Evolutionary conservation across 257 asterid genomes (phyloP).

Genomic region (Nicotiana tabacum): DNA sequence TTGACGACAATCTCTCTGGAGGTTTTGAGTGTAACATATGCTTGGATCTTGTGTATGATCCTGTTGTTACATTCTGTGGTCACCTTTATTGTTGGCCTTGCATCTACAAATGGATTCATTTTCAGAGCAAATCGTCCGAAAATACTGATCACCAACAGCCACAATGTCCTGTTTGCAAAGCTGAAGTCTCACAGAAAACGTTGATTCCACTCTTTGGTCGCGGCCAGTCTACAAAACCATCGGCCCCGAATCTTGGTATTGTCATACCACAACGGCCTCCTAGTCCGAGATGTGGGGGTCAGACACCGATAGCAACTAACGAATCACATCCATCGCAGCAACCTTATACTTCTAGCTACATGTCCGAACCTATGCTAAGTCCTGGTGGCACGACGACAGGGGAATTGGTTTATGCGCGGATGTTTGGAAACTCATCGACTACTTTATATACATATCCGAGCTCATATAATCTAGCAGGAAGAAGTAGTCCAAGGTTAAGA

Average conservation of each 20-base stretch:
- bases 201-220: conserved; percentile 67
- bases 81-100: conserved; percentile 88
- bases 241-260: conserved; percentile 20
- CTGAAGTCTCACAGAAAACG: conserved; percentile 40
- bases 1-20: conserved; percentile 27
- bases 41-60: conserved; percentile 59
- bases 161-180: conserved; percentile 70
- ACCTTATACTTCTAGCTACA: neutral
- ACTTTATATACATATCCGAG: conserved; percentile 38
- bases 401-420: conserved; percentile 50
- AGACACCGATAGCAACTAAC: neutral
- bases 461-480: conserved; percentile 32
- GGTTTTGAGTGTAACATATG: conserved; percentile 76
- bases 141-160: conserved; percentile 28
- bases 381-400: conserved; percentile 25
- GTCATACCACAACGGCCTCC: conserved; percentile 50
- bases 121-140: conserved; percentile 18
- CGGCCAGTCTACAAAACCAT: conserved; percentile 29
- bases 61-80: conserved; percentile 68
- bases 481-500: conserved; percentile 44
- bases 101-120: conserved; percentile 61
- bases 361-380: conserved; percentile 16
- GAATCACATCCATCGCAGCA: conserved; percentile 20
- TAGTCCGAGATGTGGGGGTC: conserved; percentile 31
- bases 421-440: conserved; percentile 46